Evolutionary conservation across 371 early-diverging fungal species (phyloP), one percentile per base, ranked within the genome.

Genomic region (Sporodiniella umbellata): DNA sequence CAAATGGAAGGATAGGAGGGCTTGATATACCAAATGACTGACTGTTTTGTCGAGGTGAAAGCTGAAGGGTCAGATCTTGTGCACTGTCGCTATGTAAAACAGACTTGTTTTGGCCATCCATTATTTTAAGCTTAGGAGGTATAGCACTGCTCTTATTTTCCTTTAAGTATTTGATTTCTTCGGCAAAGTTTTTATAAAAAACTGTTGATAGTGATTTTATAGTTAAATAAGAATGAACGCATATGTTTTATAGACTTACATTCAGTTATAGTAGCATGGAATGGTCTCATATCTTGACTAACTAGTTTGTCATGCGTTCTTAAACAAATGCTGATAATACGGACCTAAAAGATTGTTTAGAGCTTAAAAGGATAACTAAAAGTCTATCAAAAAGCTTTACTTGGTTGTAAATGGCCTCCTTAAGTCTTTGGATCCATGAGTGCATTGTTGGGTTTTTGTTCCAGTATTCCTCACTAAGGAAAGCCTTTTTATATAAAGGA

Each of bases 401-500:
- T 74, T 88, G 88, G 42, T 84, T 81, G 37, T 85, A 72, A 48
- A 92, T 86, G 14, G 83, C 74, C 15, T 62, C 53, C 22, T 67
- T 68, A 31, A 92, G 64, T 58, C 75, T 48, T 15, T 75, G 53
- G 15, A 83, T 80, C 54, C 72, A 74, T 0, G 46, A 37, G 28
- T 58, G 72, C 64, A 77, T 70, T 17, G 70, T 74, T 4, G 77
- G 68, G 47, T 82, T 62, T 11, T 71, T 52, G 11, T 60, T 53
- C 56, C 66, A 62, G 42, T 72, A 75, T 18, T 68, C 67, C 37
- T 70, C 54, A 1, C 65, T 69, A 37, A 90, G 63, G 54, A 92
- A 92, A 0, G 90, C 89, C 28, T 72, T 73, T 48, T 78, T 72
- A 54, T 90, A 92, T 72, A 89, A 80, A 21, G 84, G 79, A 4